Base-by-base conservation (phyloP, 1,284 basidiomycete genomes). In the Trametes hirsuta region DNA sequence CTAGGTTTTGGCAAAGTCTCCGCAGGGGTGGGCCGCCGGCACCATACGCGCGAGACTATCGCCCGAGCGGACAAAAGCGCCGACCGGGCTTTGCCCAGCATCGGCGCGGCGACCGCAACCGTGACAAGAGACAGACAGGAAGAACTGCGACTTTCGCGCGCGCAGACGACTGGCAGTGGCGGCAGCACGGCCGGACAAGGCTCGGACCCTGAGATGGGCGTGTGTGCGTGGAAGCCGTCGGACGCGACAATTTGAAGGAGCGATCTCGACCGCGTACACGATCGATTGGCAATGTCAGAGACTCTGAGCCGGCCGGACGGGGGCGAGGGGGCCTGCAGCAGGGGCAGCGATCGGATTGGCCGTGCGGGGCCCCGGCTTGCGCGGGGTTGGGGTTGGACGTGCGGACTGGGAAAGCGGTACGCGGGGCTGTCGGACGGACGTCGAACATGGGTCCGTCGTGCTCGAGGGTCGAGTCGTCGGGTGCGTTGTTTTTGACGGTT, bases 201-300 rank as follows among this genome's bases (percentile, higher is more conserved):
- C 34, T 47, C 45, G 53, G 45, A 34, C 49, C 24, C 36, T 30
- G 49, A 51, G 49, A 34, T 22, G 42, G 24, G 25, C 22, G 35
- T 35, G 41, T 36, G 24, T 35, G 21, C 24, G 44, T 18, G 36
- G 55, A n/a, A 36, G 37, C 25, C 41, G 35, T 21, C 6, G 40
- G 53, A 42, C 47, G 53, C 41, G 58, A 54, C 41, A 52, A 49
- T 62, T 62, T 59, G 58, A 39, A 58, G 51, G 58, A 51, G 44
- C 21, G 44, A 57, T 51, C 62, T 63, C 54, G 62, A 47, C 55
- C 52, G 44, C 53, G 49, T 47, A 42, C 53, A 21, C n/a, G 46
- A 55, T 47, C 53, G 53, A 48, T 42, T 41, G 49, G 18, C 18
- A 24, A 40, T 18, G 36, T 6, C 25, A 51, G 14, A 30, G 30